phyloP scores from a whole-genome alignment of 495 filamentous ascomycete genomes.

The Podospora tetraspora region DNA sequence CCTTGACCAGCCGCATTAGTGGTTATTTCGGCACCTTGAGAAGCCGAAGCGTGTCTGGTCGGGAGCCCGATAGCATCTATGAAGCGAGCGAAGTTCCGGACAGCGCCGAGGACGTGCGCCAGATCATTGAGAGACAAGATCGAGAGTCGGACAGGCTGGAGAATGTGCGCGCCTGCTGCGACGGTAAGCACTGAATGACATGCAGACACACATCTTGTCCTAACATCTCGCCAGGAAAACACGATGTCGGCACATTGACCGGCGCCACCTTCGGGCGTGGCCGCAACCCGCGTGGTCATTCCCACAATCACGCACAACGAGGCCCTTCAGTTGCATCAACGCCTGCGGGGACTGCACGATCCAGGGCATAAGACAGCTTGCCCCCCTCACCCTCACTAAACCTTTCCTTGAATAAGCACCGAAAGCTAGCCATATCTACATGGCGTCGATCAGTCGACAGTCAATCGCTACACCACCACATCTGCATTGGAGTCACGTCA shows the following conservation, averaged over 20 bases:
- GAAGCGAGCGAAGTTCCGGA: slow-evolving; percentile 66
- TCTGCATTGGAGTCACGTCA: slow-evolving; percentile 26
- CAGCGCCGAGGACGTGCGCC: slow-evolving; percentile 72
- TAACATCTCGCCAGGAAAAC: slow-evolving; percentile 57
- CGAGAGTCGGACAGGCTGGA: slow-evolving; percentile 71
- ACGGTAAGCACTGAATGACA: slow-evolving; percentile 56
- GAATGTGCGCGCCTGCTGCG: slow-evolving; percentile 95
- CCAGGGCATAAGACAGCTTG: slow-evolving; percentile 24
- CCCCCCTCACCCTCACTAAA: slow-evolving; percentile 9
- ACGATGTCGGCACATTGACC: slow-evolving; percentile 58
- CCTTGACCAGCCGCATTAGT: slow-evolving; percentile 38
- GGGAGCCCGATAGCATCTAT: slow-evolving; percentile 51
- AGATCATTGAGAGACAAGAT: slow-evolving; percentile 70
- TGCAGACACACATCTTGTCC: slow-evolving; percentile 2
- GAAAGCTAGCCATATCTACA: slow-evolving; percentile 11
- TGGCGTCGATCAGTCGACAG: slow-evolving; percentile 23
- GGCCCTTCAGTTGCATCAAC: slow-evolving; percentile 36
- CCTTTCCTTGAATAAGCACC: slow-evolving; percentile 20
- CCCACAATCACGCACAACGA: slow-evolving; percentile 30
- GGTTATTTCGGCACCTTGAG: slow-evolving; percentile 45
- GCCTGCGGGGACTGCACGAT: slow-evolving; percentile 27
- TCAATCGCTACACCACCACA: slow-evolving; percentile 34
- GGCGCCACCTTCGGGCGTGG: slow-evolving; percentile 36
- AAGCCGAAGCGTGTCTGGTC: slow-evolving; percentile 37
- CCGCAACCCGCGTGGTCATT: slow-evolving; percentile 26